Percentiles rank a stretch among this genome's conserved stretches.
Evolutionary conservation across 345 rosid genomes (phyloP).

Genomic region (Brassica carinata): DNA sequence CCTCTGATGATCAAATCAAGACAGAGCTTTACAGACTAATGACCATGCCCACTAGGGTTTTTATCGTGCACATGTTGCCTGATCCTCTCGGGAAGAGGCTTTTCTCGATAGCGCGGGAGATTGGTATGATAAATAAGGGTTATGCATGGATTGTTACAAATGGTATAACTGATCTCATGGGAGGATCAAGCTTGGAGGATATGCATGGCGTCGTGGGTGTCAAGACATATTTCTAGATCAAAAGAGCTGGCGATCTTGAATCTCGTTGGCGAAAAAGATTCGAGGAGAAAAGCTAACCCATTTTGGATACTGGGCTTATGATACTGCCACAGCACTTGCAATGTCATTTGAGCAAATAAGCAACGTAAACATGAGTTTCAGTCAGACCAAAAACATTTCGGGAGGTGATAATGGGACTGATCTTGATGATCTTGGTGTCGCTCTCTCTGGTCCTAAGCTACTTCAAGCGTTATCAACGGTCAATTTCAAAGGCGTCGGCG

Average conservation of each 20-base stretch:
- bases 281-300: constrained; percentile 34
- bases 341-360: constrained; percentile 48
- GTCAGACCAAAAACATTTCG: constrained; percentile 18
- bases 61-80: constrained; percentile 54
- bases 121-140: constrained; percentile 59
- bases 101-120: constrained; percentile 44
- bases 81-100: constrained; percentile 46
- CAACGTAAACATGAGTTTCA: constrained; percentile 26
- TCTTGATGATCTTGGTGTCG: constrained; percentile 45
- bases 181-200: constrained; percentile 11
- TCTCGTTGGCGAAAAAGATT: constrained; percentile 34
- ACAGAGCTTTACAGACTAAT: constrained; percentile 52
- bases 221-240: constrained; percentile 35
- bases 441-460: constrained; percentile 48
- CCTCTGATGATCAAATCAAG: no score
- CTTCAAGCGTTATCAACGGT: constrained; percentile 38
- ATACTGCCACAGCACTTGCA: constrained; percentile 53
- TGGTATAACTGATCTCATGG: constrained; percentile 18
- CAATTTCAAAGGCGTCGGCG: constrained; percentile 49
- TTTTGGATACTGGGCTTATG: constrained; percentile 54
- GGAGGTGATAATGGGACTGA: constrained; percentile 29
- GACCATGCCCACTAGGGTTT: constrained; percentile 64
- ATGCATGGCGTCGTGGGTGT: constrained; percentile 52
- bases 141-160: constrained; percentile 59
- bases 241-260: constrained; percentile 40